Evolutionary conservation across 139 green algal species (phyloP), one percentile per base, ranked within the genome.

Genomic region (Volvox reticuliferus): DNA sequence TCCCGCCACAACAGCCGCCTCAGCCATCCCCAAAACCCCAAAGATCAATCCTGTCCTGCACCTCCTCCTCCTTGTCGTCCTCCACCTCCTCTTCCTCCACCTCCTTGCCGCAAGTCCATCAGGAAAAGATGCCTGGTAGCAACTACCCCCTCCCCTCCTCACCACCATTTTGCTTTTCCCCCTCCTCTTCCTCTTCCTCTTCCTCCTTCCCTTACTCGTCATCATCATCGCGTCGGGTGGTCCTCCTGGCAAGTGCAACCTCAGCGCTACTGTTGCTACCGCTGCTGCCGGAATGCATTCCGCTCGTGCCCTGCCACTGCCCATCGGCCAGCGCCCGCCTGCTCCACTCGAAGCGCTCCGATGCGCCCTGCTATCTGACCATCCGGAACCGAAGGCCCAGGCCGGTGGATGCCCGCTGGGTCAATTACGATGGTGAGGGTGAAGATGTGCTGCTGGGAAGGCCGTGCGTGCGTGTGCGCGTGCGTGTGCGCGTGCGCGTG

Each of bases 381-480:
- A 35, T 88, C 5, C 82, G 82, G 1, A 88, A 88, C 82, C 63
- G 63, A 14, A 88, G 82, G 14, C 61, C 33, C 13, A 13, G 67
- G 2, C 32, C 6, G 22, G 67, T 88, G 63, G 83, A 88, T 67
- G 83, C 83, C 19, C 26, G 50, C 18, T 89, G 85, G 85, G 71
- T 89, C 68, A 89, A 89, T 37, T 89, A 83, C 62, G 85, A 89
- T 32, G 85, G 85, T 83, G 67, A 36, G 82, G 6, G 65, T 12
- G 16, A 73, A 16, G 65, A 5, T 28, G 65, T 73, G 21, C 65
- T 12, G 21, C 65, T 24, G 2, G 16, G 6, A 5, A 24, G 21
- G 65, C 9, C 24, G 65, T 16, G 65, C 12, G 65, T 28, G 65
- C 24, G 65, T 73, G 65, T 9, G 9, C 9, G 44, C 9, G 44